phyloP scores from a whole-genome alignment of 169 alveolate genomes.

The Plasmodium relictum region DNA sequence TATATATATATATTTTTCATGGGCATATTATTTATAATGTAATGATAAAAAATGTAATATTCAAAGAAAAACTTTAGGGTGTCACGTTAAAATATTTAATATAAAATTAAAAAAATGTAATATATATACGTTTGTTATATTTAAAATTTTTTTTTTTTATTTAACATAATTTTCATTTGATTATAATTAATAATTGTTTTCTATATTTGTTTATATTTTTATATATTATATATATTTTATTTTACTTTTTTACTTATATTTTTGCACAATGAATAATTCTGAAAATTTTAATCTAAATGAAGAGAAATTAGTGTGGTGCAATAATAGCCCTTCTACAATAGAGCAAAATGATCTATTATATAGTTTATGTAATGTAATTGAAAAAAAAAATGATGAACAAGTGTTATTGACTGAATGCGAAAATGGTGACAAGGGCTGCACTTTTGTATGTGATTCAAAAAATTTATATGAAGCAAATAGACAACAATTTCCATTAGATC shows the following conservation, averaged over 20 bases:
- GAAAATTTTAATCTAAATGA: conserved; percentile 37
- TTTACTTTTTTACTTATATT: neutral
- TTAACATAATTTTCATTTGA: no score
- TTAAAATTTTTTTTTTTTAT: no score
- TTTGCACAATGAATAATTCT: neutral
- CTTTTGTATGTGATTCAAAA: conserved; percentile 14
- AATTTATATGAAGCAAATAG: conserved; percentile 38
- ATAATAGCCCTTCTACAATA: conserved; percentile 13
- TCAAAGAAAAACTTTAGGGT: no score
- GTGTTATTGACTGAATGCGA: conserved; percentile 16
- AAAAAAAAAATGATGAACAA: conserved; percentile 25
- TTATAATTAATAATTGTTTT: no score
- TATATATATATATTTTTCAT: no score
- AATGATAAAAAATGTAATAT: no score
- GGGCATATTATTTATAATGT: no score
- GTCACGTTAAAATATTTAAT: no score
- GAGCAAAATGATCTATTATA: conserved; percentile 15
- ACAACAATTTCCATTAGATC: conserved; percentile 29
- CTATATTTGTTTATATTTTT: neutral
- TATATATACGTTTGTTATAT: no score
- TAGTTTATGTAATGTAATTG: conserved; percentile 46
- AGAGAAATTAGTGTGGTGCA: conserved; percentile 70
- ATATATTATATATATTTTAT: neutral
- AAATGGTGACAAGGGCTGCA: conserved; percentile 19
- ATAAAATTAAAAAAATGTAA: no score